Evolutionary conservation across 2,329 filamentous ascomycete species (phyloP).

Genomic region (Aspergillus jensenii): DNA sequence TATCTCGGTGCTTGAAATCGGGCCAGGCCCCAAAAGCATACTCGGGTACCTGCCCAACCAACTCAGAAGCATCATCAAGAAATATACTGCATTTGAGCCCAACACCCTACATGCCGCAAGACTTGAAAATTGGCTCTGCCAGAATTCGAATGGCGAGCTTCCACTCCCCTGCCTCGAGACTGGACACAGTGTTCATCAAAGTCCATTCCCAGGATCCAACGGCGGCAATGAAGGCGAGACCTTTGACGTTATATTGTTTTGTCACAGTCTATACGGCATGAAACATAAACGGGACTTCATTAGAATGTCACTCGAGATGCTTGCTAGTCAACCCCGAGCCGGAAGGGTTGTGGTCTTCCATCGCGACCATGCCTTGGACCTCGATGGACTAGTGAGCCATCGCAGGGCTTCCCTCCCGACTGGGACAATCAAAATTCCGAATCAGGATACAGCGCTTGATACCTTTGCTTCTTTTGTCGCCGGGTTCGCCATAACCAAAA

Average conservation of each 20-base stretch:
- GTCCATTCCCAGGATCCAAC: constrained; percentile 21
- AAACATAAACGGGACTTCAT: constrained; percentile 49
- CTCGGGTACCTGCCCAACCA: constrained; percentile 49
- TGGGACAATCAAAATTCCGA: constrained; percentile 43
- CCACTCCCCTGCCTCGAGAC: constrained; percentile 15
- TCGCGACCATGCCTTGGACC: constrained; percentile 44
- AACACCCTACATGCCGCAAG: constrained; percentile 47
- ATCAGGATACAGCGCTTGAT: constrained; percentile 51
- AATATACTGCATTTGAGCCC: constrained; percentile 57
- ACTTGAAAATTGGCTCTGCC: constrained; percentile 46
- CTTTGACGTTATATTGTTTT: constrained; percentile 61
- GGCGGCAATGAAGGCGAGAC: constrained; percentile 31
- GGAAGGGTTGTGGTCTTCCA: constrained; percentile 57
- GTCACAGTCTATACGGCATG: constrained; percentile 66
- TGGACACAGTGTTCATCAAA: constrained; percentile 6
- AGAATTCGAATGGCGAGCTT: constrained; percentile 24
- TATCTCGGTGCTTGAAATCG: constrained; percentile 60
- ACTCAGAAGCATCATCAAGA: constrained; percentile 45
- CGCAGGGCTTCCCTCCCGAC: constrained; percentile 47
- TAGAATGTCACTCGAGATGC: constrained; percentile 49
- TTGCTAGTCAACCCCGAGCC: constrained; percentile 35
- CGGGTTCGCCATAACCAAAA: constrained; percentile 41
- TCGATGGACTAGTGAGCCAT: constrained; percentile 53
- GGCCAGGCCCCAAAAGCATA: constrained; percentile 58
- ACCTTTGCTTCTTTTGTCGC: constrained; percentile 55